These are phyloP conservation scores for Rhexocercosporidium sp. DNA, from an alignment of 2,329 filamentous ascomycete species.

Conservation along the genomic window DNA sequence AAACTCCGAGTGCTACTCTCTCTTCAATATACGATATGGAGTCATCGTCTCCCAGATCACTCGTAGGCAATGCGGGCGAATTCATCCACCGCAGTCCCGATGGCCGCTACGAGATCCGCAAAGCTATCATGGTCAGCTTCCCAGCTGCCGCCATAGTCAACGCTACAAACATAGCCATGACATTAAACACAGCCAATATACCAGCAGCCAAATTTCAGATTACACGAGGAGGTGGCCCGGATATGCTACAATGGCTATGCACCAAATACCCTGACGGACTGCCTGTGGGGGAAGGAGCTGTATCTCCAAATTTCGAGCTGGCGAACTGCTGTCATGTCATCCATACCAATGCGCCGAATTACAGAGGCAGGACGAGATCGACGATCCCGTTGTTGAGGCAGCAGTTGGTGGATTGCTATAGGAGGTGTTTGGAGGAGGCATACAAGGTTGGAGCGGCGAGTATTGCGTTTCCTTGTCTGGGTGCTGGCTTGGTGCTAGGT, in stretches of 20 bases:
- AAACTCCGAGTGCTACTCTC: neutral
- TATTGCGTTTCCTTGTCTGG: slow-evolving; percentile 21
- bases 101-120: slow-evolving; percentile 12
- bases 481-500: slow-evolving; percentile 11
- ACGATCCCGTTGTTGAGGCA: slow-evolving; percentile 18
- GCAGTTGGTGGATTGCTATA: slow-evolving; percentile 23
- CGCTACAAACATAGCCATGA: slow-evolving; percentile 7
- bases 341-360: slow-evolving; percentile 21
- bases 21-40: neutral
- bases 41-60: neutral
- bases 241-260: slow-evolving; percentile 2
- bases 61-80: slow-evolving; percentile 11
- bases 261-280: neutral
- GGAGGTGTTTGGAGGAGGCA: slow-evolving; percentile 22
- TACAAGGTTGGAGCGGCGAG: slow-evolving; percentile 8
- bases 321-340: slow-evolving; percentile 18
- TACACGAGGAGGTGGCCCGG: neutral
- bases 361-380: neutral
- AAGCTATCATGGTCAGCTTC: slow-evolving; percentile 13
- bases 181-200: neutral
- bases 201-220: slow-evolving; percentile 8
- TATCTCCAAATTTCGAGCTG: slow-evolving; percentile 13
- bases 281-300: slow-evolving; percentile 16
- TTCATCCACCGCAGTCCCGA: slow-evolving; percentile 15
- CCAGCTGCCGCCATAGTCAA: slow-evolving; percentile 22